A percentile compares a stretch with the other conserved stretches of the same genome.
Conservation (phyloP, 306 rosid genomes). For the Mimosa bimucronata region DNA sequence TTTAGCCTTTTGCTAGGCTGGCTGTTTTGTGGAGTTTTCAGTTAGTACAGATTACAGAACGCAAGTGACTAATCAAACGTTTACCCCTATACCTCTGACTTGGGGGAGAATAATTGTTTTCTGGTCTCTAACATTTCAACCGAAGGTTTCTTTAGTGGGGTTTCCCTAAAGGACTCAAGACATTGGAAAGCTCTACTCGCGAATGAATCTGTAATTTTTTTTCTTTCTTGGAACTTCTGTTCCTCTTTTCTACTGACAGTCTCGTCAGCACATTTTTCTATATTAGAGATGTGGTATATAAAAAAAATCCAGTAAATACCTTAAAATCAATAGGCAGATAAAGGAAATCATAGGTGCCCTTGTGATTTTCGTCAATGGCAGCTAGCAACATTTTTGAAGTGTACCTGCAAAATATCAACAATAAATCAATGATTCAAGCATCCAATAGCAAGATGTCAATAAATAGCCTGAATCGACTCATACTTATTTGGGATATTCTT, state of each 20-base stretch:
- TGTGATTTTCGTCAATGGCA: constrained; percentile 89
- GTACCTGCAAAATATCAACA: constrained; percentile 62
- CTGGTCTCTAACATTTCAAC: too few relatives aligned
- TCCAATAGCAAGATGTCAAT: constrained; percentile 17
- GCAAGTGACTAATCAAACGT: not conserved
- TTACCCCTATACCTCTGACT: not conserved
- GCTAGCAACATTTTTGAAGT: constrained; percentile 97
- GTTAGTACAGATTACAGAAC: not conserved
- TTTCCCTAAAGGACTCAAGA: too few relatives aligned
- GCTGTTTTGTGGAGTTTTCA: too few relatives aligned
- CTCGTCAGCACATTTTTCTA: not conserved
- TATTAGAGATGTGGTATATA: not conserved
- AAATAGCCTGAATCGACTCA: constrained; percentile 34
- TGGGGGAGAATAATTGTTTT: too few relatives aligned
- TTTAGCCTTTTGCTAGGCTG: too few relatives aligned
- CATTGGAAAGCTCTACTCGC: too few relatives aligned
- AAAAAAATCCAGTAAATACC: constrained; percentile 51
- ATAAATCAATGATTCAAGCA: constrained; percentile 21
- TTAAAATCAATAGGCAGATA: constrained; percentile 97
- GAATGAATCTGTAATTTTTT: too few relatives aligned
- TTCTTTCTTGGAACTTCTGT: too few relatives aligned
- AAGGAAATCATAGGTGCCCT: constrained; percentile 90
- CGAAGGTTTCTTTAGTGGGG: too few relatives aligned
- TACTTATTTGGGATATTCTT: constrained; percentile 99
- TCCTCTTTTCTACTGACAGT: not conserved